Evolutionary conservation across 2,329 filamentous ascomycete species (phyloP).

Genomic region (Fusarium duplospermum): DNA sequence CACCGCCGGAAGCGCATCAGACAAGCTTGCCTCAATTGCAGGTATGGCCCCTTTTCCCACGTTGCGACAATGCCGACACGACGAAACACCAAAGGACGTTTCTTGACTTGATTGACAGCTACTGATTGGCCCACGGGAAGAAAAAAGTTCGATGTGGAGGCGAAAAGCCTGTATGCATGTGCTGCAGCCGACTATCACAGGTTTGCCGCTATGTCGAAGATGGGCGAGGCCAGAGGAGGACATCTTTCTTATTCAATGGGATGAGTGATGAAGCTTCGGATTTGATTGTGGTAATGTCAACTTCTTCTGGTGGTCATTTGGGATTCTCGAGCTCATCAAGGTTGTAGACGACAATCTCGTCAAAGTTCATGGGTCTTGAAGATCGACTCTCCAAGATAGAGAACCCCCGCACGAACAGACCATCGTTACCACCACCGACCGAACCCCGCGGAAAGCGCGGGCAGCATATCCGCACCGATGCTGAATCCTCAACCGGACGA

Average conservation of each 20-base stretch:
- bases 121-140: background rate
- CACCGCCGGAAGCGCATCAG: background rate
- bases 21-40: background rate
- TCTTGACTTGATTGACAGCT: background rate
- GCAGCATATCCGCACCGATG: background rate
- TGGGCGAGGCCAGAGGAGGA: background rate
- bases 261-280: background rate
- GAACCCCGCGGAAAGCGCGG: background rate
- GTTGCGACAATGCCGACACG: background rate
- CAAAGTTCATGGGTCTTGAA: background rate
- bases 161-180: background rate
- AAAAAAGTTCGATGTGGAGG: background rate
- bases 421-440: background rate
- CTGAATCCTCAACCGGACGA: background rate
- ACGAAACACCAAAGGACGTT: background rate
- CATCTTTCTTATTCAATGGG: background rate
- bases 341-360: background rate
- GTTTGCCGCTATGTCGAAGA: background rate
- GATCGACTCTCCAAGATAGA: background rate
- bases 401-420: background rate
- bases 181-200: background rate
- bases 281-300: background rate
- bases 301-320: background rate
- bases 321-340: background rate
- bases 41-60: background rate